Base-by-base conservation (phyloP, 2,329 filamentous ascomycete genomes). In the Epichloe brachyelytri region DNA sequence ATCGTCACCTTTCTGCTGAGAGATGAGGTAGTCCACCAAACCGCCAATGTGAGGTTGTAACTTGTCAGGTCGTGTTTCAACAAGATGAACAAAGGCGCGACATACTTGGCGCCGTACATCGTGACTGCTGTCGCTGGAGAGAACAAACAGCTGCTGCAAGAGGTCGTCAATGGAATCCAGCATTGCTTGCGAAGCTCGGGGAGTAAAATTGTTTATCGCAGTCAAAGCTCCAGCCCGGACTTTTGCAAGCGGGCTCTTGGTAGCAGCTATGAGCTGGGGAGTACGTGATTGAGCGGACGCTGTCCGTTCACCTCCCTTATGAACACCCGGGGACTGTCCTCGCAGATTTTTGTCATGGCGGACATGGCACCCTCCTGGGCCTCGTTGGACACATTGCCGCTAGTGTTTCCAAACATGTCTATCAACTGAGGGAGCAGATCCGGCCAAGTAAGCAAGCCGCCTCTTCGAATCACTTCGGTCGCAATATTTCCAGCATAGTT, bases 61-160 rank as follows among this genome's bases (percentile, higher is more conserved):
- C 71, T 94, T 93, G 64, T 95, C 87, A 3, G 93, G 88, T 14
- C 88, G 80, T 54, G 90, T 84, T 63, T 96, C 93, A 40, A 95
- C 89, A 15, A 98, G 80, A 54, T 91, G 85, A 37, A 95, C 88
- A 67, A 98, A 95, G 1, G 90, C 84, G 54, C 91, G 85, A 68
- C 93, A 98, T 12, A 98, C 91, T 63, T 94, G 88, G 58, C 89
- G 83, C 53, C 91, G 84, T 38, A 98, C 90, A 57, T 95, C 88
- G 52, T 84, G 76, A 62, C 79, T 86, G 2, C 77, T 67, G 63
- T 98, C 93, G 56, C 79, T 76, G 10, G 93, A 82, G 15, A 97
- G 77, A 48, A 80, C 75, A 63, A 96, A 96, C 5, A 98, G 78
- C 53, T 86, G 85, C 56, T 86, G 81, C 49, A 98, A 75, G 52